Evolutionary conservation across 345 rosid species (phyloP).

Genomic region (Salix caprea): DNA sequence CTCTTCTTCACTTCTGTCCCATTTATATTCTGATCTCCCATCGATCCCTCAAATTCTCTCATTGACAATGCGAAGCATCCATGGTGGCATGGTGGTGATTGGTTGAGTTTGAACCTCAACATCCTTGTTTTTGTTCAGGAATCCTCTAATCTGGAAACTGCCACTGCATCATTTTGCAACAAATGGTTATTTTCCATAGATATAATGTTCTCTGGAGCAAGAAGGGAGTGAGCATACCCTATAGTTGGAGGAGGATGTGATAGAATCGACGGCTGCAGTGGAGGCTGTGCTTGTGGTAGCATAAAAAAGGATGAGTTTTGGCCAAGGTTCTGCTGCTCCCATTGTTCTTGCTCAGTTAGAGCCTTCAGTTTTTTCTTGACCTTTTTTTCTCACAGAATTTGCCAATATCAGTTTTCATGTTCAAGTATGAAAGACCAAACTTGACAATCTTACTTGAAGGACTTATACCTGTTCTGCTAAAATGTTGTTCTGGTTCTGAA

Average conservation of each 20-base stretch:
- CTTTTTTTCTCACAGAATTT: constrained; percentile 9
- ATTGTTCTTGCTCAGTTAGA: constrained; percentile 19
- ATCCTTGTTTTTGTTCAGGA: constrained; percentile 18
- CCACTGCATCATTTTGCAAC: constrained; percentile 23
- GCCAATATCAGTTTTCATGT: background rate
- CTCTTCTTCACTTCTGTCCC: background rate
- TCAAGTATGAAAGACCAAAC: background rate
- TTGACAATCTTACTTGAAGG: background rate
- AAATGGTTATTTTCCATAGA: background rate
- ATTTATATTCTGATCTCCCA: background rate
- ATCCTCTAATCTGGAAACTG: constrained; percentile 14
- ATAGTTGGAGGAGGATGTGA: constrained; percentile 33
- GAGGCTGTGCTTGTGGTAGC: constrained; percentile 18
- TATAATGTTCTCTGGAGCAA: background rate
- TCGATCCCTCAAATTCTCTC: background rate
- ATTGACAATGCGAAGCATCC: constrained; percentile 43
- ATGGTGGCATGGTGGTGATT: constrained; percentile 24
- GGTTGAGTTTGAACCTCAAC: constrained; percentile 19
- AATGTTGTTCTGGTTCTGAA: constrained; percentile 50
- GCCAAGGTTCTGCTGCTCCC: constrained; percentile 32
- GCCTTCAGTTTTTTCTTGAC: constrained; percentile 37
- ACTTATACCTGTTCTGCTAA: constrained; percentile 54
- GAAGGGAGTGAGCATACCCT: constrained; percentile 39
- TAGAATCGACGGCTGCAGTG: constrained; percentile 9
- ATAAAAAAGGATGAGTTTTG: constrained; percentile 21